phyloP scores from a whole-genome alignment of 2,329 filamentous ascomycete genomes.

The Madurella mycetomatis region DNA sequence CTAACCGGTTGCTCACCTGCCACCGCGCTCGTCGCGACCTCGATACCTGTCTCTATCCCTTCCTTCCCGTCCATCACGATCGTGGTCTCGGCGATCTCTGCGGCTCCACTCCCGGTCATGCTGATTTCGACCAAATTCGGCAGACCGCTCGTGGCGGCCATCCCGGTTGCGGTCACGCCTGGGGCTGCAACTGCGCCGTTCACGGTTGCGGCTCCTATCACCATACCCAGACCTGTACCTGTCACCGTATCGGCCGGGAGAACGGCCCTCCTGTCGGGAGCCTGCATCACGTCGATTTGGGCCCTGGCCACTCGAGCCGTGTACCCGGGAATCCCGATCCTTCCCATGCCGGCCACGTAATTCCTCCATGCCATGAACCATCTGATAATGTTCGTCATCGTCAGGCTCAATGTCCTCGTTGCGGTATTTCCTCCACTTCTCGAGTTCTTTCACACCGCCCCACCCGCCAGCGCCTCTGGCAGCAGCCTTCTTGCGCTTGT shows the following conservation, averaged over 20 bases:
- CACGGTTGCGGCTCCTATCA: conserved; percentile 13
- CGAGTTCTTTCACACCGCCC: conserved; percentile 81
- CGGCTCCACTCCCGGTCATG: conserved; percentile 23
- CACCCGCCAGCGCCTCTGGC: conserved; percentile 66
- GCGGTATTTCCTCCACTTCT: conserved; percentile 87
- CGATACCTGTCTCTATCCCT: conserved; percentile 29
- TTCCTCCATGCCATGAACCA: conserved; percentile 76
- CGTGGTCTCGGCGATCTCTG: conserved; percentile 34
- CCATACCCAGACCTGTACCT: conserved; percentile 7
- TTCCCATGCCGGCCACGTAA: conserved; percentile 49
- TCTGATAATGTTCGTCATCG: conserved; percentile 57
- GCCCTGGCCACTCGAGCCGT: conserved; percentile 20
- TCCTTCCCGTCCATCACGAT: conserved; percentile 29
- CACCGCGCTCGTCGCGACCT: conserved; percentile 28
- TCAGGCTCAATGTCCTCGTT: conserved; percentile 51
- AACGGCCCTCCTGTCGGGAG: conserved; percentile 4
- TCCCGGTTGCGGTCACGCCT: conserved; percentile 24
- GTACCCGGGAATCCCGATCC: conserved; percentile 29
- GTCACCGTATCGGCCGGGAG: conserved; percentile 10
- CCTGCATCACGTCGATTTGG: conserved; percentile 1
- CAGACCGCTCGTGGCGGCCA: conserved; percentile 28
- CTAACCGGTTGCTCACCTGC: conserved; percentile 11
- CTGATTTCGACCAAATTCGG: conserved; percentile 25
- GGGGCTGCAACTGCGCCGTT: conserved; percentile 37
- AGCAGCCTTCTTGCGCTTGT: conserved; percentile 58